Conservation (phyloP, 768 basidiomycete genomes). For the Coprinellus aureogranulatus region DNA sequence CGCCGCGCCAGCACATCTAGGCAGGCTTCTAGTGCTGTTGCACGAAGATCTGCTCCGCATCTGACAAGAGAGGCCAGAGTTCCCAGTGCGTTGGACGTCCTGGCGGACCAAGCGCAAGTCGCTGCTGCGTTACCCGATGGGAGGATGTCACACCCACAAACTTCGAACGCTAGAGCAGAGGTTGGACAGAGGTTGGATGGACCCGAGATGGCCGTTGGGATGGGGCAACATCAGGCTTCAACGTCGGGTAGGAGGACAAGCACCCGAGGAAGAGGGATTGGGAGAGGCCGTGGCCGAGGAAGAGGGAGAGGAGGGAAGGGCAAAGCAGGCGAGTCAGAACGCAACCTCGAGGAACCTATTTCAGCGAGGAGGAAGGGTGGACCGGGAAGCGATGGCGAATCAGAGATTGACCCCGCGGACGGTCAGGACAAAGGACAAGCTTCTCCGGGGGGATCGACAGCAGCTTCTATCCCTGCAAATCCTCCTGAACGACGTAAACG, state of each 20-base stretch:
- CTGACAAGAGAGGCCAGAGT: slow-evolving; percentile 26
- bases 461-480: background rate
- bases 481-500: slow-evolving; percentile 1
- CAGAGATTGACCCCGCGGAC: background rate
- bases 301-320: background rate
- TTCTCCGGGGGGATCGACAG: background rate
- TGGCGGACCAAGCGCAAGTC: slow-evolving; percentile 65
- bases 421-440: background rate
- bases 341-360: background rate
- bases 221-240: background rate
- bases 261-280: background rate
- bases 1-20: background rate
- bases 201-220: background rate
- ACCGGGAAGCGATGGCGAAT: background rate
- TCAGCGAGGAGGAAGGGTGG: background rate
- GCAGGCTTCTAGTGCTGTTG: background rate
- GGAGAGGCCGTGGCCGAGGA: background rate
- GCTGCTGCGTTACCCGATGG: slow-evolving; percentile 43
- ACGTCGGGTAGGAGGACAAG: background rate
- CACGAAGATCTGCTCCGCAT: slow-evolving; percentile 6
- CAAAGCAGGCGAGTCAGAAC: background rate
- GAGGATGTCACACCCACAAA: slow-evolving; percentile 18
- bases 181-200: background rate
- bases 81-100: slow-evolving; percentile 63
- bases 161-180: background rate